Evolutionary conservation across 2,329 filamentous ascomycete genomes (phyloP), one percentile per base, ranked within the genome.

Genomic region (Paecilomyces variotii): DNA sequence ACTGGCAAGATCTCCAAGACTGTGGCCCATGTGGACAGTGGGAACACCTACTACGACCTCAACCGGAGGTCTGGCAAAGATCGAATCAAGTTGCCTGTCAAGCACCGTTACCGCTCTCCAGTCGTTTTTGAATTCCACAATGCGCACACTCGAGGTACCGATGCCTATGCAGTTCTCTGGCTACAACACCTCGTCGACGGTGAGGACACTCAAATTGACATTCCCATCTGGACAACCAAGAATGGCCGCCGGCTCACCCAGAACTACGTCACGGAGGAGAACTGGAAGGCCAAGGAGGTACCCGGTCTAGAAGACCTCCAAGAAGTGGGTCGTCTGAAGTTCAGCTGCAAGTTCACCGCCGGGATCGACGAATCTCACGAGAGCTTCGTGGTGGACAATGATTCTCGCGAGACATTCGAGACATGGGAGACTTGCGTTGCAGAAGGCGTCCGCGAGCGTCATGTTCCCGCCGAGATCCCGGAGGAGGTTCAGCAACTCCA

Each of bases 391-490:
- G 84, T 86, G 54, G 90, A 95, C 72, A 96, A 96, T 67, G 87
- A 96, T 70, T 87, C 88, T 1, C 87, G 93, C 32, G 94, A 97
- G 78, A 97, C 92, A 0, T 96, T 90, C 63, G 93, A 97, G 76
- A 89, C 88, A 0, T 97, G 92, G 91, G 91, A 97, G 73, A 90
- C 91, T 0, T 97, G 93, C 71, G 84, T 88, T 49, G 86, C 91
- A 0, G 92, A 97, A 72, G 93, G 93, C 11, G 90, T 96, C 0
- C 85, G 94, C 1, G 76, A 80, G 12, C 83, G 86, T 57, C 82
- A 85, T 28, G 90, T 97, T 0, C 78, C 82, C 9, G 82, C 86
- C 26, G 88, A 95, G 67, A 79, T 96, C 0, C 90, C 91, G 0
- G 84, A 86, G 0, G 76, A 83, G 10, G 82, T 93, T 0, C 84